Evolutionary conservation across 371 early-diverging fungal species (phyloP).

Genomic region (Apophysomyces variabilis): DNA sequence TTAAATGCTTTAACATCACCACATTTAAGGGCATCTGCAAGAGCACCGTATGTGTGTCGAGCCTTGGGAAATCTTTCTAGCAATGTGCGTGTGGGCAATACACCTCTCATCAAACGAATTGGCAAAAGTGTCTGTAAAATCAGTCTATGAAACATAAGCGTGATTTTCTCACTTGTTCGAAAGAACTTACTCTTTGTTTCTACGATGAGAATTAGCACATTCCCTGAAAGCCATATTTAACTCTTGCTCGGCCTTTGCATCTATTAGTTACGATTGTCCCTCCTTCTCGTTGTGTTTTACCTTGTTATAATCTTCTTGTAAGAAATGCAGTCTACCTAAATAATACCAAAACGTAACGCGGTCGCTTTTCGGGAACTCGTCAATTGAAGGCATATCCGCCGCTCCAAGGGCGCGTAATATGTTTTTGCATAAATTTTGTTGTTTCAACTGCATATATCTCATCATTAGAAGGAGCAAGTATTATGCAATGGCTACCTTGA

Average conservation of each 20-base stretch:
- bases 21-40: constrained; percentile 64
- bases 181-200: constrained; percentile 60
- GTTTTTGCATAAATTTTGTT: constrained; percentile 83
- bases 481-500: constrained; percentile 58
- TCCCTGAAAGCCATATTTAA: constrained; percentile 71
- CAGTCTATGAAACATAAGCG: constrained; percentile 40
- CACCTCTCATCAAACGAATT: constrained; percentile 66
- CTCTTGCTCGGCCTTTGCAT: constrained; percentile 67
- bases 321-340: constrained; percentile 82
- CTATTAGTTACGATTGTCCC: neutral
- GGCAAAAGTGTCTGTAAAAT: constrained; percentile 83
- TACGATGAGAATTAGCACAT: constrained; percentile 53
- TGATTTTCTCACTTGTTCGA: neutral
- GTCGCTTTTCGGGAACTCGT: constrained; percentile 81
- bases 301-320: constrained; percentile 77
- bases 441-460: constrained; percentile 51
- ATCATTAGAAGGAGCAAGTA: too few species aligned
- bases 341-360: constrained; percentile 86
- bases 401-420: constrained; percentile 78
- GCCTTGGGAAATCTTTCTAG: constrained; percentile 64
- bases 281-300: constrained; percentile 27
- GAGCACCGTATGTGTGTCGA: constrained; percentile 55
- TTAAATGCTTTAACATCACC: constrained; percentile 82
- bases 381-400: constrained; percentile 75
- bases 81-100: constrained; percentile 62